Evolutionary conservation across 1,139 yeast genomes (phyloP).

Genomic region (Hyphopichia buzzinii): DNA sequence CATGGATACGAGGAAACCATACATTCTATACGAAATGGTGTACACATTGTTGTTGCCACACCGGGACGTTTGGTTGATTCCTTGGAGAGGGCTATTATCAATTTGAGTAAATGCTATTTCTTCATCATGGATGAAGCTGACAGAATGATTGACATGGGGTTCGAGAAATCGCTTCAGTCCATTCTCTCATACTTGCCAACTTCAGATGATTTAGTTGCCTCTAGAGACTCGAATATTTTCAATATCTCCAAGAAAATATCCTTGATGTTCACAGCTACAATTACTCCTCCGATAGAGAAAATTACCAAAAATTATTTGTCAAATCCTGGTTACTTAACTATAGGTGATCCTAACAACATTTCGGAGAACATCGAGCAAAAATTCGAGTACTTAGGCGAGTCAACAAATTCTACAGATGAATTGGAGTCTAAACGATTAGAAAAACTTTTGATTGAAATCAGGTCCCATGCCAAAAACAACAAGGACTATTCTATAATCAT

Average conservation of each 20-base stretch:
- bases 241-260: conserved; percentile 40
- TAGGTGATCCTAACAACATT: conserved; percentile 66
- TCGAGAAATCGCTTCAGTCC: conserved; percentile 71
- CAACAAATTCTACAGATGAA: conserved; percentile 12
- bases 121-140: conserved; percentile 92
- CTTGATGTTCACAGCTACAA: conserved; percentile 93
- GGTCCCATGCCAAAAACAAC: conserved; percentile 14
- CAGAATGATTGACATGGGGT: conserved; percentile 92
- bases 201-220: conserved; percentile 14
- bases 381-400: conserved; percentile 49
- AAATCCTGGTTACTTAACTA: conserved; percentile 61
- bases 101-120: conserved; percentile 60
- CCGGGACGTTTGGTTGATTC: conserved; percentile 90
- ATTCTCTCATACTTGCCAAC: conserved; percentile 52
- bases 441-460: conserved; percentile 23
- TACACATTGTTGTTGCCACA: conserved; percentile 85
- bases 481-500: conserved; percentile 58
- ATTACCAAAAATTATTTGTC: conserved; percentile 61
- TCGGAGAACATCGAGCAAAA: conserved; percentile 67
- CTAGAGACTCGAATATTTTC: conserved; percentile 27
- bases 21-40: conserved; percentile 58
- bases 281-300: conserved; percentile 71
- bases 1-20: conserved; percentile 78
- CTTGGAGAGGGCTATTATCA: conserved; percentile 62
- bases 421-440: conserved; percentile 22